Base-by-base conservation (phyloP, 805 yeast species). In the Nakazawaea holstii region DNA sequence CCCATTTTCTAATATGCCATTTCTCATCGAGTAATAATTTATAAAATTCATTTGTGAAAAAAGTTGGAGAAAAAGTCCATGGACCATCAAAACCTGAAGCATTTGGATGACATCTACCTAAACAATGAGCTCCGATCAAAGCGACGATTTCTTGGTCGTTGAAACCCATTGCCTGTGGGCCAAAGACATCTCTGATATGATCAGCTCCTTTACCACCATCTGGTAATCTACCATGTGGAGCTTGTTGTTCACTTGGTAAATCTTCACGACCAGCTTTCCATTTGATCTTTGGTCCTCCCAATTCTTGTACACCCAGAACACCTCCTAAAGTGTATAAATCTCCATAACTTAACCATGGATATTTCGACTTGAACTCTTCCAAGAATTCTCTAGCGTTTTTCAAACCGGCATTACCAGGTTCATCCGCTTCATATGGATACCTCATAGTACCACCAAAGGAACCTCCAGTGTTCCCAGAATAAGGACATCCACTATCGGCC, bases 1-100 rank as follows among this genome's bases (percentile, higher is more conserved):
- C 67, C 81, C 88, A 74, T 62, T 80, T 68, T 60, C 78, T 52
- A 59, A 67, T 39, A 49, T 73, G 73, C 91, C 91, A 84, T 45
- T 73, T 74, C 55, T 77, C 87, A 52, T 61, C 57, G 48, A 74
- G 53, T 27, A 77, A 64, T 48, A 75, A 71, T 64, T 69, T 77
- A 67, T 67, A 88, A 63, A 86, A 88, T 37, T 87, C 87, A 68
- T 88, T 89, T 45, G 82, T 73, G 62, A 89, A 84, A 53, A 71
- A 65, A 29, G 84, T 86, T 47, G 94, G 88, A 35, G 85, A 78
- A 47, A 84, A 84, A 35, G 92, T 91, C 96, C 96, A 88, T 52
- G 92, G 90, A 11, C 96, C 95, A 54, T 86, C 94, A 69, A 73
- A 89, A 2, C 95, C 95, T 20, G 89, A 78, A 51, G 81, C 77